phyloP scores from a whole-genome alignment of 2,329 filamentous ascomycete genomes.

The Colletotrichum abscissum region DNA sequence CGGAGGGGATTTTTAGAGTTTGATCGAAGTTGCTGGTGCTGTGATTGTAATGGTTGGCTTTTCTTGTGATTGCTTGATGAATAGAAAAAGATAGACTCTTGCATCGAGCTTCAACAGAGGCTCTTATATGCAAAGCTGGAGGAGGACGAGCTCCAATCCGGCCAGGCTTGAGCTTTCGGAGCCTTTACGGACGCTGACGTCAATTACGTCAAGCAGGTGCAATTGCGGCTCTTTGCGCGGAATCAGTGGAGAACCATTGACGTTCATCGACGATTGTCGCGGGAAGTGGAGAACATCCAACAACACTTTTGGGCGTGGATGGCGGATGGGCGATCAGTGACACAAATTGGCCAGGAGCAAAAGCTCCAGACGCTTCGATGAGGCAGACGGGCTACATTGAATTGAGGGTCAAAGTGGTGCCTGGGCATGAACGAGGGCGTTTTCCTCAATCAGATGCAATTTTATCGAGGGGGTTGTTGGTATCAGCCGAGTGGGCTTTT shows the following conservation, averaged over 20 bases:
- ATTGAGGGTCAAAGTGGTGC: neutral
- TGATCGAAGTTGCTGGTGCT: neutral
- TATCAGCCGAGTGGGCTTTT: neutral
- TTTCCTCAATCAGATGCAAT: slow-evolving; percentile 12
- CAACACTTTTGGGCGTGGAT: neutral
- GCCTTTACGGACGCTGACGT: slow-evolving; percentile 28
- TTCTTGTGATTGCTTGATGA: neutral
- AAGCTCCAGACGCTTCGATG: slow-evolving; percentile 18
- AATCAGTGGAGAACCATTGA: slow-evolving; percentile 27
- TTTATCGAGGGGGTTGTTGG: slow-evolving; percentile 12
- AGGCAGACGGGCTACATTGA: neutral
- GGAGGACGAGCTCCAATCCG: neutral
- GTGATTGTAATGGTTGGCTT: neutral
- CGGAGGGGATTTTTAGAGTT: neutral
- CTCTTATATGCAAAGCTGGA: slow-evolving; percentile 15
- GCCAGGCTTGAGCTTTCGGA: neutral
- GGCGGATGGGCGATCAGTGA: slow-evolving; percentile 24
- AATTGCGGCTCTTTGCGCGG: slow-evolving; percentile 29
- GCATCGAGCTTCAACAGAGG: neutral
- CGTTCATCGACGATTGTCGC: slow-evolving; percentile 27
- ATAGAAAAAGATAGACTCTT: too few species aligned
- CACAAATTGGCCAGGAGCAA: slow-evolving; percentile 22
- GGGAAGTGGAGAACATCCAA: slow-evolving; percentile 29
- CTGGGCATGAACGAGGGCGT: neutral
- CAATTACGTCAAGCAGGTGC: slow-evolving; percentile 37